Evolutionary conservation across 2,329 filamentous ascomycete genomes (phyloP).

Genomic region (Mycosphaerelloides madeirae): DNA sequence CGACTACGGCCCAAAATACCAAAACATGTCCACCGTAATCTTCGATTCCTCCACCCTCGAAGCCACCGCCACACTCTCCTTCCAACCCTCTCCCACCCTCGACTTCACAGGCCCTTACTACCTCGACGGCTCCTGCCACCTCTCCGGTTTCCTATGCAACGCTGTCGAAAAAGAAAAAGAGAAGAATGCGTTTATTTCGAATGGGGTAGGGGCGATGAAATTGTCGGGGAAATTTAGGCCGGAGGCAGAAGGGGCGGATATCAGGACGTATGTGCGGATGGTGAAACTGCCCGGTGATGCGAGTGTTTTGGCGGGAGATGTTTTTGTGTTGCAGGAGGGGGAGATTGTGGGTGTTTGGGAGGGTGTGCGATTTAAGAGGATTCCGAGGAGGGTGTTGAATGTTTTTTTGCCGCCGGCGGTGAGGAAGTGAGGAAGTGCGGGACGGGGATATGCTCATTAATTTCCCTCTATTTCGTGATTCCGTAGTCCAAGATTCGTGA

Average conservation of each 20-base stretch:
- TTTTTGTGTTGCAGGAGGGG: slow-evolving; percentile 30
- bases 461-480: no score
- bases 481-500: not conserved
- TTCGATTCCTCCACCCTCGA: slow-evolving; percentile 22
- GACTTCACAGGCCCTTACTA: slow-evolving; percentile 35
- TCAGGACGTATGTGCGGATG: slow-evolving; percentile 34
- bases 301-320: slow-evolving; percentile 26
- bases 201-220: slow-evolving; percentile 34
- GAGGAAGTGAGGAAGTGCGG: no score
- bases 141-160: slow-evolving; percentile 38
- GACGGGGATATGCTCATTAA: no score
- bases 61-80: slow-evolving; percentile 28
- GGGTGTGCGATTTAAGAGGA: slow-evolving; percentile 41
- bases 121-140: slow-evolving; percentile 35
- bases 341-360: slow-evolving; percentile 31
- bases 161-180: slow-evolving; percentile 27
- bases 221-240: slow-evolving; percentile 21
- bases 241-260: not conserved
- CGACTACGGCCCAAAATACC: slow-evolving; percentile 24
- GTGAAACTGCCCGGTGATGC: slow-evolving; percentile 19
- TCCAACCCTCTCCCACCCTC: slow-evolving; percentile 21
- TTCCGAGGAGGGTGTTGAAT: slow-evolving; percentile 59
- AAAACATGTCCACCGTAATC: slow-evolving; percentile 26
- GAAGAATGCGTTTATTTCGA: slow-evolving; percentile 33
- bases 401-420: slow-evolving; percentile 58